phyloP scores from a whole-genome alignment of 2,329 filamentous ascomycete species.

The Alternaria longipes region DNA sequence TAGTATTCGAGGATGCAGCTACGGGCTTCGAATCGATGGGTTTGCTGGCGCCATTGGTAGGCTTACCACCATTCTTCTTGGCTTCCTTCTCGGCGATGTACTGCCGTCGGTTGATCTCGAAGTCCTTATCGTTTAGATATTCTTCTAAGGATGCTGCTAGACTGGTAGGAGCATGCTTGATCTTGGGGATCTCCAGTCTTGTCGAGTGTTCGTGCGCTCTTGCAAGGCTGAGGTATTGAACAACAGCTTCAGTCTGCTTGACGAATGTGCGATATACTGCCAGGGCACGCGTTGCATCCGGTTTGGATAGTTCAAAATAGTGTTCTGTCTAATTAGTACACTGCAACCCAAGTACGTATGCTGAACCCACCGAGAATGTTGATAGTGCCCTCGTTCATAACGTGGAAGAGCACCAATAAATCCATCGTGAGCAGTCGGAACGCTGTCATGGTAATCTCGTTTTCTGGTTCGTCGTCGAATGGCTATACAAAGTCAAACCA shows the following conservation, averaged over 20 bases:
- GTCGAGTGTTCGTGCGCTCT: conserved; percentile 93
- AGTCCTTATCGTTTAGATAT: conserved; percentile 93
- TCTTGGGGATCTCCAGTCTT: conserved; percentile 90
- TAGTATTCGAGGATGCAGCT: conserved; percentile 37
- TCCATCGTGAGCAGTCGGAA: conserved; percentile 93
- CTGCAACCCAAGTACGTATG: background rate
- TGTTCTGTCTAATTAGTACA: conserved; percentile 68
- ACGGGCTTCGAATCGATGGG: conserved; percentile 45
- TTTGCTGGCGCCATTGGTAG: conserved; percentile 50
- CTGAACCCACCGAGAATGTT: conserved; percentile 81
- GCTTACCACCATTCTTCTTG: conserved; percentile 62
- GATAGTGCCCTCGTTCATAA: conserved; percentile 96
- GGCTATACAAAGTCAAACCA: conserved; percentile 63
- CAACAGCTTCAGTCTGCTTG: conserved; percentile 89
- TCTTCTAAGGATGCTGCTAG: conserved; percentile 90
- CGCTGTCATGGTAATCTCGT: conserved; percentile 94
- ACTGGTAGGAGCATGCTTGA: conserved; percentile 96
- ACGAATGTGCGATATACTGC: conserved; percentile 92
- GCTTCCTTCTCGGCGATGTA: conserved; percentile 89
- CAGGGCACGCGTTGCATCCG: conserved; percentile 91
- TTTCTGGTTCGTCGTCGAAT: conserved; percentile 86
- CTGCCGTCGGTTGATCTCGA: conserved; percentile 90
- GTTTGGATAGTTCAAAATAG: conserved; percentile 97
- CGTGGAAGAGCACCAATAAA: conserved; percentile 87
- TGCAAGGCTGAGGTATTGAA: conserved; percentile 86